A percentile compares a stretch with the other conserved stretches of the same genome.
phyloP scores from a whole-genome alignment of 2,329 filamentous ascomycete species.

The Colletotrichum liriopes region DNA sequence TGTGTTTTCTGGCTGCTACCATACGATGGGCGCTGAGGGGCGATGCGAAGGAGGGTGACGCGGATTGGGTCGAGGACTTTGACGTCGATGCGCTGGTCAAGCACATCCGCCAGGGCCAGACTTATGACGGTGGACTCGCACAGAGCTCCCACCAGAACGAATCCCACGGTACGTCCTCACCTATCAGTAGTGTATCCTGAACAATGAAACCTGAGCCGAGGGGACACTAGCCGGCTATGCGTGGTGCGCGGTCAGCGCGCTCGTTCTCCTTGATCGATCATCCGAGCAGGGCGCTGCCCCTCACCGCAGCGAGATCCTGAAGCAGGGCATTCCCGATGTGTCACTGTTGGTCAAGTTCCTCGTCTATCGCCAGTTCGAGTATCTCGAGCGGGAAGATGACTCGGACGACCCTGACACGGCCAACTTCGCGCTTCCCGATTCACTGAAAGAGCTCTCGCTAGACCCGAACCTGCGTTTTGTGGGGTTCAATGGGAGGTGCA shows the following conservation, averaged over 20 bases:
- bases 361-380: constrained; percentile 75
- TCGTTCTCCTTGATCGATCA: constrained; percentile 81
- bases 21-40: constrained; percentile 88
- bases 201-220: constrained; percentile 31
- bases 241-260: constrained; percentile 86
- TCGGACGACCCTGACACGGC: constrained; percentile 56
- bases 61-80: constrained; percentile 78
- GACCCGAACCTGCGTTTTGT: constrained; percentile 63
- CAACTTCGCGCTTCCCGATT: constrained; percentile 51
- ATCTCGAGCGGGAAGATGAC: constrained; percentile 64
- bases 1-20: constrained; percentile 87
- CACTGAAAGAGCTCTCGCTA: constrained; percentile 54
- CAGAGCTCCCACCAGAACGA: constrained; percentile 82
- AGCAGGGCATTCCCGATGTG: constrained; percentile 54
- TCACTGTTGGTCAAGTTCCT: constrained; percentile 68
- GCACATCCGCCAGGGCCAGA: constrained; percentile 80
- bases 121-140: constrained; percentile 88
- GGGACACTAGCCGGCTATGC: constrained; percentile 83
- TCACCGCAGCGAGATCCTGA: constrained; percentile 50
- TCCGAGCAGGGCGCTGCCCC: constrained; percentile 55
- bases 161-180: constrained; percentile 76
- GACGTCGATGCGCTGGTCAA: constrained; percentile 78
- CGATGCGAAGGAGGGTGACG: constrained; percentile 63
- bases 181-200: background rate
- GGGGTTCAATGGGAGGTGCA: constrained; percentile 91